phyloP scores from a whole-genome alignment of 148 eudicot species.

The Agrostemma githago region DNA sequence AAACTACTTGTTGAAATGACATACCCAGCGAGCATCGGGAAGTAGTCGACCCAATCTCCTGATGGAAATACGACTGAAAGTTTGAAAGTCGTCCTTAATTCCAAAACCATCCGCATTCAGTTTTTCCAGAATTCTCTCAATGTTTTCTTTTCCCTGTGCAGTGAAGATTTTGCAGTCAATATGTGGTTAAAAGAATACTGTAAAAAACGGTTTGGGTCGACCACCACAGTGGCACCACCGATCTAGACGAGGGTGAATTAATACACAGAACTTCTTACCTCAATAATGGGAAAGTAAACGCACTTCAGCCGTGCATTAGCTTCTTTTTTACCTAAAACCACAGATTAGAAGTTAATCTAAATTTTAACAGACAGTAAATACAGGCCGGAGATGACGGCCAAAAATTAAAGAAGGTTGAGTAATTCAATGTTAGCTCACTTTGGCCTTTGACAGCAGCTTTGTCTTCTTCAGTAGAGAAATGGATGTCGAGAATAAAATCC shows the following conservation, averaged over 20 bases:
- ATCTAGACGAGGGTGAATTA: not conserved
- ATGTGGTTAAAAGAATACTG: not conserved
- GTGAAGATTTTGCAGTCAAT: not conserved
- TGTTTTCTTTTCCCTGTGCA: conserved; percentile 61
- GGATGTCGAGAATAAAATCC: conserved; percentile 48
- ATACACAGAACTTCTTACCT: conserved; percentile 33
- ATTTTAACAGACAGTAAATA: not conserved
- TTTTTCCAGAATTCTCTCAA: conserved; percentile 49
- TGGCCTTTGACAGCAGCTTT: conserved; percentile 18
- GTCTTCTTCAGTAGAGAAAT: conserved; percentile 28
- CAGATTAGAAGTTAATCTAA: not conserved
- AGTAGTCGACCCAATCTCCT: conserved; percentile 78
- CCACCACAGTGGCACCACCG: not conserved
- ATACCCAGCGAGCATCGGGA: conserved; percentile 83
- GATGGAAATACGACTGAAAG: conserved; percentile 62
- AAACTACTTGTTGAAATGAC: conserved; percentile 12
- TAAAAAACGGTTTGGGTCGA: not conserved
- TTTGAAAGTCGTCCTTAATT: conserved; percentile 42
- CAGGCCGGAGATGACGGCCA: not conserved
- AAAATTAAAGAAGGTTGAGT: not conserved
- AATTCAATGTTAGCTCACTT: conserved; percentile 22
- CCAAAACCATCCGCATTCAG: conserved; percentile 43
- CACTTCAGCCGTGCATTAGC: conserved; percentile 66
- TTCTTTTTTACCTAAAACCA: conserved; percentile 37
- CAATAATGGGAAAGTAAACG: conserved; percentile 55